A percentile compares a stretch with the other conserved stretches of the same genome.
Conservation (phyloP, 768 basidiomycete species). For the Hortiboletus campestris region DNA sequence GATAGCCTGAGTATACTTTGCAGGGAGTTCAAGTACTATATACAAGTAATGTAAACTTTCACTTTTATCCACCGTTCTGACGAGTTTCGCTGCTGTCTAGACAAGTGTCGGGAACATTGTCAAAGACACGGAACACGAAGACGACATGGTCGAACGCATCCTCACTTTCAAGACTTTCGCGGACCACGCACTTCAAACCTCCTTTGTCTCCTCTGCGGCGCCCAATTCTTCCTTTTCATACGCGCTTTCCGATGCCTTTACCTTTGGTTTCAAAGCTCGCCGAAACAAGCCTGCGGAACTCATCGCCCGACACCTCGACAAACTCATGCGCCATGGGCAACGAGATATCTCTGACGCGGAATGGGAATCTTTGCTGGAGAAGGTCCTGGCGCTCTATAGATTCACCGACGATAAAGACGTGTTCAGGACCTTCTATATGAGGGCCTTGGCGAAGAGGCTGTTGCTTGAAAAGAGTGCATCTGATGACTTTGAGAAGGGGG, state of each 20-base stretch:
- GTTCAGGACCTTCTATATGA: slow-evolving; percentile 90
- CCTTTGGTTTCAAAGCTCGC: slow-evolving; percentile 68
- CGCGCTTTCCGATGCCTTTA: slow-evolving; percentile 70
- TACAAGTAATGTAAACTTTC: slow-evolving; percentile 44
- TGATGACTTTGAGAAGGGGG: slow-evolving; percentile 80
- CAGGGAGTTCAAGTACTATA: slow-evolving; percentile 57
- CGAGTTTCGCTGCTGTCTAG: slow-evolving; percentile 35
- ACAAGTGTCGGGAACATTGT: slow-evolving; percentile 62
- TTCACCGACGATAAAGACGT: slow-evolving; percentile 93
- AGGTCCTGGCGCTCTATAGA: slow-evolving; percentile 71
- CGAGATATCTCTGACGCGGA: slow-evolving; percentile 58
- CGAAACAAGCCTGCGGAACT: slow-evolving; percentile 87
- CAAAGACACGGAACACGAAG: slow-evolving; percentile 58
- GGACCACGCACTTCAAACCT: slow-evolving; percentile 45
- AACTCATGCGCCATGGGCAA: slow-evolving; percentile 84
- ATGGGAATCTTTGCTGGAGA: slow-evolving; percentile 63
- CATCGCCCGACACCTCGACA: slow-evolving; percentile 89
- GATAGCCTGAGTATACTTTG: slow-evolving; percentile 52
- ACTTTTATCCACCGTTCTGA: neutral
- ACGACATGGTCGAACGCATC: slow-evolving; percentile 73
- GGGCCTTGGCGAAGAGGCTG: slow-evolving; percentile 82
- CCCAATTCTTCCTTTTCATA: slow-evolving; percentile 60
- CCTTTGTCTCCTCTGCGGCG: slow-evolving; percentile 48
- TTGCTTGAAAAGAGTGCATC: slow-evolving; percentile 83
- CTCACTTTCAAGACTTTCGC: slow-evolving; percentile 64